Percentiles rank a stretch among this genome's conserved stretches.
Evolutionary conservation across 768 basidiomycete species (phyloP).

Genomic region (Tricholoma terreum): DNA sequence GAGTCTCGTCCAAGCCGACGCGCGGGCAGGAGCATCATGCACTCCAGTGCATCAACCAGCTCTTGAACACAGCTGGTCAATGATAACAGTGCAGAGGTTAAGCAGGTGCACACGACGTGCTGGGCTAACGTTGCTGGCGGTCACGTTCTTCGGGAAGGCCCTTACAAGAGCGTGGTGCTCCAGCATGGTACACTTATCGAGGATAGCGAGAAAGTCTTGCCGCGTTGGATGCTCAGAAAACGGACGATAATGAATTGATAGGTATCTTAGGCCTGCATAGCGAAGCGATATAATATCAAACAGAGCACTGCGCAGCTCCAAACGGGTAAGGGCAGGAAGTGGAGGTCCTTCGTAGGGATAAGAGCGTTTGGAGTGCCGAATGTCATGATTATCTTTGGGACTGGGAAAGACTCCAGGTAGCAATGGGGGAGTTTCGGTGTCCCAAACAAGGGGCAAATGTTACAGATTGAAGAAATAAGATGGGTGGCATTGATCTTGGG

Average conservation of each 20-base stretch:
- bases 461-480: constrained; percentile 30
- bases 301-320: constrained; percentile 35
- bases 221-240: constrained; percentile 34
- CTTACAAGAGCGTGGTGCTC: constrained; percentile 32
- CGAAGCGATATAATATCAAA: constrained; percentile 36
- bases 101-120: constrained; percentile 24
- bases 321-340: constrained; percentile 27
- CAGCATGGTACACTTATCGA: constrained; percentile 31
- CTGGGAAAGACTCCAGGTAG: constrained; percentile 29
- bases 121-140: constrained; percentile 10
- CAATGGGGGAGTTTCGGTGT: constrained; percentile 34
- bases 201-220: constrained; percentile 30
- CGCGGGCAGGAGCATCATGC: constrained; percentile 24
- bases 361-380: constrained; percentile 24
- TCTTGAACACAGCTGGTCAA: constrained; percentile 32
- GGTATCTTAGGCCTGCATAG: constrained; percentile 31
- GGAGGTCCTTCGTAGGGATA: constrained; percentile 28
- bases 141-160: constrained; percentile 30
- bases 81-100: constrained; percentile 23
- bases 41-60: constrained; percentile 28
- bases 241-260: constrained; percentile 36
- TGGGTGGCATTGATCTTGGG: constrained; percentile 34
- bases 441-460: constrained; percentile 33
- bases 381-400: constrained; percentile 16
- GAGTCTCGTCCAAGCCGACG: constrained; percentile 23